Percentiles rank a stretch among this genome's conserved stretches.
phyloP scores from a whole-genome alignment of 768 basidiomycete genomes.

The Suillus fuscotomentosus region DNA sequence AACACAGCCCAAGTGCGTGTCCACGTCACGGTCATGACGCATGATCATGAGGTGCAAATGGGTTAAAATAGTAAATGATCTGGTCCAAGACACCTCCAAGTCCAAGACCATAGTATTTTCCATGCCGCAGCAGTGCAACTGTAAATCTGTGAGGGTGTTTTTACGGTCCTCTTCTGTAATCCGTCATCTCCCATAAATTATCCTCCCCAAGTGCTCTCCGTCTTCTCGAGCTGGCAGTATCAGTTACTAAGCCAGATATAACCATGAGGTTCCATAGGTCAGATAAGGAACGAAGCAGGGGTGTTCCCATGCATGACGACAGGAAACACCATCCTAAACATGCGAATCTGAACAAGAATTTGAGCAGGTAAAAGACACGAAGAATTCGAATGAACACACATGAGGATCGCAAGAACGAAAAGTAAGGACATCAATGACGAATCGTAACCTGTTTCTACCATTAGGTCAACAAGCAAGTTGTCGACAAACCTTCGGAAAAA shows the following conservation, averaged over 20 bases:
- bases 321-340: slow-evolving; percentile 64
- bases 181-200: slow-evolving; percentile 63
- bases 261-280: slow-evolving; percentile 46
- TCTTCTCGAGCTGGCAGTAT: slow-evolving; percentile 26
- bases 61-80: background rate
- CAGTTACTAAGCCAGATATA: slow-evolving; percentile 37
- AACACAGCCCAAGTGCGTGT: background rate
- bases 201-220: slow-evolving; percentile 43
- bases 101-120: background rate
- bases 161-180: slow-evolving; percentile 32
- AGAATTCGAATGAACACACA: slow-evolving; percentile 33
- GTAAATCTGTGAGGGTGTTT: background rate
- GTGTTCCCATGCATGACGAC: slow-evolving; percentile 62
- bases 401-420: slow-evolving; percentile 44
- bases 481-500: background rate
- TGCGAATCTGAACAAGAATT: slow-evolving; percentile 30
- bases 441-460: slow-evolving; percentile 23
- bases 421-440: slow-evolving; percentile 41
- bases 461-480: background rate
- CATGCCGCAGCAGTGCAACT: background rate
- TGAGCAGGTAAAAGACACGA: background rate
- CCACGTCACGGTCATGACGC: background rate
- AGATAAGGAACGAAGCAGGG: slow-evolving; percentile 42
- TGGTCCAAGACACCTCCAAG: background rate
- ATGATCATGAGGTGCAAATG: background rate